Evolutionary conservation across 1,139 yeast species (phyloP), one percentile per base, ranked within the genome.

Genomic region (Kurtzmaniella quercitrusa): DNA sequence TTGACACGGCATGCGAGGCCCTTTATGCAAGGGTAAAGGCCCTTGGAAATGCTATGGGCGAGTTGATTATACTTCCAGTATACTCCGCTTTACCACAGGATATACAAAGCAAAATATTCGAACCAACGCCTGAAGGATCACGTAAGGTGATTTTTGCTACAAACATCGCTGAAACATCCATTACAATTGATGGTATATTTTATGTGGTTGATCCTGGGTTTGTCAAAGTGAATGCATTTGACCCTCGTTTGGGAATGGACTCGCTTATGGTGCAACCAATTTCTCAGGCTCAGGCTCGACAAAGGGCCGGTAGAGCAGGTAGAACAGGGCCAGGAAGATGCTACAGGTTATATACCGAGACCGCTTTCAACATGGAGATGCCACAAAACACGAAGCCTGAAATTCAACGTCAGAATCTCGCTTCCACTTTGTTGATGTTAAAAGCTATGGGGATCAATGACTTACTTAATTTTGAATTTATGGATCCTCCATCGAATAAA

Each of bases 371-470:
- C 38, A 71, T 67, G 42, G 98, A 94, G 57, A 88, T 93, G 96
- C 63, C 82, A 16, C 82, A 93, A 2, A 85, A 83, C 49, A 78
- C 96, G 0, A 74, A 87, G 2, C 98, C 99, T 0, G 98, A 93
- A 57, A 93, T 93, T 43, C 96, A 89, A 61, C 71, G 99, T 47
- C 95, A 87, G 56, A 93, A 94, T 58, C 65, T 93, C 47, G 78
- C 96, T 3, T 79, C 85, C 56, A 89, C 97, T 0, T 83, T 91
- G 39, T 68, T 93, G 51, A 82, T 91, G 87, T 71, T 93, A 47
- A 93, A 93, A 58, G 96, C 97, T 1, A 89, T 93, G 94, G 98
- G 98, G 0, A 88, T 93, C 42, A 77, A 86, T 45, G 94, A 91
- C 59, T 63, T 91, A 39, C 52, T 88, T 32, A 71, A 77, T 45